Conservation (phyloP, 2,329 filamentous ascomycete species). For the Phaeosphaeriaceae sp. region DNA sequence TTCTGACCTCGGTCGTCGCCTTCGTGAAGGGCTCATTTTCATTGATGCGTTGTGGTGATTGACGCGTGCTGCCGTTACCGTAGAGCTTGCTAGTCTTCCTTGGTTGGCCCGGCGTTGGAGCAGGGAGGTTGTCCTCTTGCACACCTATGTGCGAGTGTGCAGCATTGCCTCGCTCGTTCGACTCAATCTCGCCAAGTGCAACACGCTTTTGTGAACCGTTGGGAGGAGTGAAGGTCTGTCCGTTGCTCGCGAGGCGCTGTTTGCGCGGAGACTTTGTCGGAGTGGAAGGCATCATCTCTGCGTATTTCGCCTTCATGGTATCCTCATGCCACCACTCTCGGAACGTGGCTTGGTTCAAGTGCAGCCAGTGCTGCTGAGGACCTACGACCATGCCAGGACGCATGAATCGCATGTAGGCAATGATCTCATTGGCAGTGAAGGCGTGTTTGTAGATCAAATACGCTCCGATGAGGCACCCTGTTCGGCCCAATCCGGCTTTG, state of each 20-base stretch:
- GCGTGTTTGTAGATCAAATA: constrained; percentile 97
- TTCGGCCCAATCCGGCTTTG: constrained; percentile 95
- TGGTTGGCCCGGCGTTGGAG: constrained; percentile 93
- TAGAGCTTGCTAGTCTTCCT: constrained; percentile 84
- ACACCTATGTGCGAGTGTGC: constrained; percentile 62
- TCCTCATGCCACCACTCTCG: constrained; percentile 95
- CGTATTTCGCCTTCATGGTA: constrained; percentile 79
- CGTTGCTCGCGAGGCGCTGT: constrained; percentile 64
- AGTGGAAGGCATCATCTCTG: constrained; percentile 65
- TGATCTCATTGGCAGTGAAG: constrained; percentile 96
- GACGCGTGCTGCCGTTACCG: constrained; percentile 57
- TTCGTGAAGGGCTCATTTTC: constrained; percentile 59
- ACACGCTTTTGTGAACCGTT: constrained; percentile 79
- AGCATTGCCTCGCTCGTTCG: constrained; percentile 66
- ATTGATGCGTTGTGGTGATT: constrained; percentile 49
- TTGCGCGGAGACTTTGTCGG: constrained; percentile 61
- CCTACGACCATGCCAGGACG: constrained; percentile 98
- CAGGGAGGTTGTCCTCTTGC: constrained; percentile 91
- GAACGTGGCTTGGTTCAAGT: constrained; percentile 95
- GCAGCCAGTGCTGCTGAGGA: constrained; percentile 98
- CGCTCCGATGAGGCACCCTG: constrained; percentile 94
- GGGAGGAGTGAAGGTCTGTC: constrained; percentile 81
- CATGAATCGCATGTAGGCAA: constrained; percentile 99
- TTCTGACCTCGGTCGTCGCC: constrained; percentile 67
- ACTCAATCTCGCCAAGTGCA: constrained; percentile 92